Percentiles rank a stretch among this genome's conserved stretches.
Evolutionary conservation across 352 stramenopile genomes (phyloP).

Genomic region (Phytophthora cactorum): DNA sequence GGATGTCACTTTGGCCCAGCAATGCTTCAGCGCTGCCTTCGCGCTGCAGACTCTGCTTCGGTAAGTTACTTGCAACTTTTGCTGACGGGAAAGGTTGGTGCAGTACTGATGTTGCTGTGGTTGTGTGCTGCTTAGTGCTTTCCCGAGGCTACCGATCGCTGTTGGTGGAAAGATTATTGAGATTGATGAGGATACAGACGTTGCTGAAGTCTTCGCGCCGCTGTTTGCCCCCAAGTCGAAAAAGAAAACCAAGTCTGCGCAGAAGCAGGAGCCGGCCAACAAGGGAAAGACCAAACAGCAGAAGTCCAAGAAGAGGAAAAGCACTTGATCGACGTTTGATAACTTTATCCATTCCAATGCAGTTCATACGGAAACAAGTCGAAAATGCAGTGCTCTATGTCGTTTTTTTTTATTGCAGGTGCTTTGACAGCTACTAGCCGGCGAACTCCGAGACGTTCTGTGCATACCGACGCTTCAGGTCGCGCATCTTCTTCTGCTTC

Average conservation of each 20-base stretch:
- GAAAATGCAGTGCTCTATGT: slow-evolving; percentile 27
- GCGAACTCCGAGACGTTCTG: slow-evolving; percentile 85
- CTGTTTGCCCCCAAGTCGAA: slow-evolving; percentile 56
- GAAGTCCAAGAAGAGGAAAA: slow-evolving; percentile 60
- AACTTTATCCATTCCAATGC: slow-evolving; percentile 33
- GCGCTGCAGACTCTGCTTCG: slow-evolving; percentile 76
- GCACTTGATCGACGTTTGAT: slow-evolving; percentile 27
- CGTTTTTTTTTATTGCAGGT: slow-evolving; percentile 21
- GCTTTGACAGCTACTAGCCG: slow-evolving; percentile 34
- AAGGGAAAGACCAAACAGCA: slow-evolving; percentile 44
- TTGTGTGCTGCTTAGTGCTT: slow-evolving; percentile 34
- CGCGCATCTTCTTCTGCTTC: slow-evolving; percentile 65
- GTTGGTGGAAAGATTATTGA: slow-evolving; percentile 52
- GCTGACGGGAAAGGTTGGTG: neutral
- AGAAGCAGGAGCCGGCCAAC: slow-evolving; percentile 33
- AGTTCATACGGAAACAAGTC: slow-evolving; percentile 10
- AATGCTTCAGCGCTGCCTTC: slow-evolving; percentile 83
- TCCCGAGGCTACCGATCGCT: slow-evolving; percentile 60
- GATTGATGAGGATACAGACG: slow-evolving; percentile 48
- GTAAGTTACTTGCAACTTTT: slow-evolving; percentile 27
- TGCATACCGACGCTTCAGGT: slow-evolving; percentile 69
- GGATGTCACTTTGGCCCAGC: slow-evolving; percentile 51
- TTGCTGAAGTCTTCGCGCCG: slow-evolving; percentile 51
- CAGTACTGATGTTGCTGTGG: neutral
- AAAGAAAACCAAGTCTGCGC: slow-evolving; percentile 26